phyloP scores from a whole-genome alignment of 345 rosid species.

The Reutealis trisperma region DNA sequence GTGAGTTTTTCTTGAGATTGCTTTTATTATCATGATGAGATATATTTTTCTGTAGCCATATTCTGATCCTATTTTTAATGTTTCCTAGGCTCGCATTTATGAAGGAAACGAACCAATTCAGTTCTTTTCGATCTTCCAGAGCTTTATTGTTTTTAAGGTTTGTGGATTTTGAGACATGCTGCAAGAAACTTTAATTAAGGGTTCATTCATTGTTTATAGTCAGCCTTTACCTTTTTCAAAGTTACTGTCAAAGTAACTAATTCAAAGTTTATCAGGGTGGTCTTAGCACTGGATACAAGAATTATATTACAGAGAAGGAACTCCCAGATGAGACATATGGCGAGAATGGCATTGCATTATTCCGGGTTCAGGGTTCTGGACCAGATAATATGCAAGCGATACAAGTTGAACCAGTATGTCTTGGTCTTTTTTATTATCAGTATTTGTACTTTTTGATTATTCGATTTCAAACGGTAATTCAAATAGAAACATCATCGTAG shows the following conservation, averaged over 20 bases:
- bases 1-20: slow-evolving; percentile 42
- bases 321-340: slow-evolving; percentile 74
- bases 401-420: slow-evolving; percentile 90
- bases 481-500: no score
- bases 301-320: slow-evolving; percentile 66
- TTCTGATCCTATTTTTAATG: slow-evolving; percentile 25
- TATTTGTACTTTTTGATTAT: background rate
- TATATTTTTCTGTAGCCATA: background rate
- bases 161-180: slow-evolving; percentile 20
- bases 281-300: slow-evolving; percentile 81
- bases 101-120: slow-evolving; percentile 96
- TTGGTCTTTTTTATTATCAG: slow-evolving; percentile 3
- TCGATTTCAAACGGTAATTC: background rate
- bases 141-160: slow-evolving; percentile 89
- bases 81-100: slow-evolving; percentile 71
- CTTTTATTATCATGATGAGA: background rate
- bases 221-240: background rate
- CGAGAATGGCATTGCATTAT: slow-evolving; percentile 79
- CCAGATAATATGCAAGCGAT: slow-evolving; percentile 99
- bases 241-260: slow-evolving; percentile 17
- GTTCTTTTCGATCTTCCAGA: slow-evolving; percentile 86
- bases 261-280: slow-evolving; percentile 70
- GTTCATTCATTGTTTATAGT: background rate
- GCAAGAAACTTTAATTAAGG: background rate
- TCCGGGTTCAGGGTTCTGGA: slow-evolving; percentile 94